Evolutionary conservation across 2,329 filamentous ascomycete species (phyloP).

Genomic region (Paramyrothecium sp.): DNA sequence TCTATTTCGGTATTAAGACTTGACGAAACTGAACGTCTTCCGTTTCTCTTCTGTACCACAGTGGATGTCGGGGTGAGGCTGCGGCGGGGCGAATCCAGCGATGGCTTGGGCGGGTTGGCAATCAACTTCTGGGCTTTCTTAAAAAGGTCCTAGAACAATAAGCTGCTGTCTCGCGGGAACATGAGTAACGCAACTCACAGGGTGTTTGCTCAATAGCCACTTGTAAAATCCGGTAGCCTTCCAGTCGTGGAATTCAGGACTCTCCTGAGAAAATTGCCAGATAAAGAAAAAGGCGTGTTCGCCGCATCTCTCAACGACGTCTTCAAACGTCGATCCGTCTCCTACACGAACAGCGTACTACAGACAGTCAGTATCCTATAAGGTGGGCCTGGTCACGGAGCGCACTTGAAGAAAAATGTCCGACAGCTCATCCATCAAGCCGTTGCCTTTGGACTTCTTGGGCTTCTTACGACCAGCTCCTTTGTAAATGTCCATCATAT

Average conservation of each 20-base stretch:
- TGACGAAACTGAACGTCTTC: not conserved
- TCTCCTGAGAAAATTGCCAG: slow-evolving; percentile 46
- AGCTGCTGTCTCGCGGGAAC: slow-evolving; percentile 1
- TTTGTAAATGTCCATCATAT: slow-evolving; percentile 55
- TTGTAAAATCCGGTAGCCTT: slow-evolving; percentile 43
- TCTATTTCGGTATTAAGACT: too few species aligned
- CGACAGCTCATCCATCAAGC: slow-evolving; percentile 23
- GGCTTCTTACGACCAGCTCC: slow-evolving; percentile 18
- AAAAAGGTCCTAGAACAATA: slow-evolving; percentile 20
- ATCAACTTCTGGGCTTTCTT: slow-evolving; percentile 16
- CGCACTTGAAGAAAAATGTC: slow-evolving; percentile 30
- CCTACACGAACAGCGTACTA: slow-evolving; percentile 52
- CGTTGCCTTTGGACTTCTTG: slow-evolving; percentile 25
- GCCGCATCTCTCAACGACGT: slow-evolving; percentile 44
- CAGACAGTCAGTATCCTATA: not conserved
- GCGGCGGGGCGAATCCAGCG: slow-evolving; percentile 8
- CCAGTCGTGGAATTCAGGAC: slow-evolving; percentile 36
- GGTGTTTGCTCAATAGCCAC: slow-evolving; percentile 42
- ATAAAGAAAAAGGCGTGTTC: slow-evolving; percentile 52
- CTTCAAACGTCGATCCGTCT: slow-evolving; percentile 49
- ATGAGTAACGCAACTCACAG: slow-evolving; percentile 28
- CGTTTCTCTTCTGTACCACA: too few species aligned
- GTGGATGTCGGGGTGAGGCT: not conserved
- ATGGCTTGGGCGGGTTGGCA: slow-evolving; percentile 16
- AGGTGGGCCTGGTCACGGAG: not conserved